Conservation (phyloP, 2,329 filamentous ascomycete species). For the Paraphaeosphaeria sporulosa region DNA sequence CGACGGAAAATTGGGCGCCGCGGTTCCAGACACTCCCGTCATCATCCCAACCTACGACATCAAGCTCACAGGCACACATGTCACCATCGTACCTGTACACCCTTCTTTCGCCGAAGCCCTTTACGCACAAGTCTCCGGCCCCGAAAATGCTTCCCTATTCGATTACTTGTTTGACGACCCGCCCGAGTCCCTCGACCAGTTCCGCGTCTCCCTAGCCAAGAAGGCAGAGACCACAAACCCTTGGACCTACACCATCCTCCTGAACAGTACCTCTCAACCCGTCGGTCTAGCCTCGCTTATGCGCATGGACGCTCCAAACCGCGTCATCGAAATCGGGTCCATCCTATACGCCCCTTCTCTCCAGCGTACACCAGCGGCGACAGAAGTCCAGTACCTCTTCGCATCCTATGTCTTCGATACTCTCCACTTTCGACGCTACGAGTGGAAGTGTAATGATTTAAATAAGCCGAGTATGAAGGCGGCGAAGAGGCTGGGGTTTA, state of each 20-base stretch:
- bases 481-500: constrained; percentile 65
- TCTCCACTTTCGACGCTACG: constrained; percentile 64
- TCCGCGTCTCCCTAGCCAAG: constrained; percentile 9
- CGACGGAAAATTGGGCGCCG: neutral
- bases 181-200: constrained; percentile 12
- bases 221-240: constrained; percentile 21
- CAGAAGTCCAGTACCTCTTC: constrained; percentile 66
- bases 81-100: constrained; percentile 13
- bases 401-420: constrained; percentile 60
- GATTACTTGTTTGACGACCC: constrained; percentile 25
- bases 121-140: constrained; percentile 12
- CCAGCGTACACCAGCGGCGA: constrained; percentile 63
- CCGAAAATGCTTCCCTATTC: constrained; percentile 16
- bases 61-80: constrained; percentile 15
- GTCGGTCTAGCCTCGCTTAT: constrained; percentile 46
- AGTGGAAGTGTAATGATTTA: constrained; percentile 70
- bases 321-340: constrained; percentile 65
- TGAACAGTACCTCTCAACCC: neutral
- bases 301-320: constrained; percentile 49
- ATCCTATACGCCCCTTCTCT: constrained; percentile 61
- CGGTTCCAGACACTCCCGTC: constrained; percentile 10
- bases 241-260: constrained; percentile 23
- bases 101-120: constrained; percentile 14
- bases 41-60: constrained; percentile 17
- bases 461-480: constrained; percentile 64